A percentile compares a stretch with the other conserved stretches of the same genome.
phyloP scores from a whole-genome alignment of 768 basidiomycete species.

The Tricholoma hemisulphureum region DNA sequence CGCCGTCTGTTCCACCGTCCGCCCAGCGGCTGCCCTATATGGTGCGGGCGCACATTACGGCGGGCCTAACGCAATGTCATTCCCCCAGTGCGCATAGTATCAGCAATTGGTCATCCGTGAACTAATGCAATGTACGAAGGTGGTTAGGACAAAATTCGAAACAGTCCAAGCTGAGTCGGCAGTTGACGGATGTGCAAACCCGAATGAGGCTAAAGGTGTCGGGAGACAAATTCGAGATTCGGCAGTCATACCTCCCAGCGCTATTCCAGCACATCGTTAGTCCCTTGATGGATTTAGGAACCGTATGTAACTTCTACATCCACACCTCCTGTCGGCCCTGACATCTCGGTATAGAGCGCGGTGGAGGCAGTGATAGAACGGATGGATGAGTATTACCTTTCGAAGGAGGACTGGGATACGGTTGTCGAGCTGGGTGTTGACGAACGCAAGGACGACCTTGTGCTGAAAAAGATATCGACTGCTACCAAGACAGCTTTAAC shows the following conservation, averaged over 20 bases:
- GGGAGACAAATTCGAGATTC: slow-evolving; percentile 84
- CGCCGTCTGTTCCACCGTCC: slow-evolving; percentile 85
- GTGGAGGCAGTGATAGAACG: slow-evolving; percentile 78
- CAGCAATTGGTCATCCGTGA: slow-evolving; percentile 2
- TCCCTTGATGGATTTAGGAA: slow-evolving; percentile 72
- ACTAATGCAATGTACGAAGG: slow-evolving; percentile 39
- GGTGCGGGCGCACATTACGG: slow-evolving; percentile 68
- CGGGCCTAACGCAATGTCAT: slow-evolving; percentile 64
- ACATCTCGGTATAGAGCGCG: slow-evolving; percentile 51
- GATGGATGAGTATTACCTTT: slow-evolving; percentile 95
- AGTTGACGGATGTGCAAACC: slow-evolving; percentile 87
- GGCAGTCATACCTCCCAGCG: slow-evolving; percentile 90
- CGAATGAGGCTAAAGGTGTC: slow-evolving; percentile 94
- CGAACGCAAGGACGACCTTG: slow-evolving; percentile 64
- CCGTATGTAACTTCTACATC: slow-evolving; percentile 49
- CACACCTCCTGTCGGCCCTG: not conserved
- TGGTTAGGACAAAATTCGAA: slow-evolving; percentile 99
- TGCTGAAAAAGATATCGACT: slow-evolving; percentile 81
- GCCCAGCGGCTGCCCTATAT: slow-evolving; percentile 82
- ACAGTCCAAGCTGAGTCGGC: slow-evolving; percentile 74
- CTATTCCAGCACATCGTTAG: slow-evolving; percentile 76
- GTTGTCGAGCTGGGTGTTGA: slow-evolving; percentile 92
- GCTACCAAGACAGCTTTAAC: slow-evolving; percentile 86
- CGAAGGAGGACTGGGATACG: slow-evolving; percentile 96
- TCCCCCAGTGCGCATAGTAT: slow-evolving; percentile 72